phyloP scores from a whole-genome alignment of 805 yeast genomes.

The Myxozyma kluyveri region DNA sequence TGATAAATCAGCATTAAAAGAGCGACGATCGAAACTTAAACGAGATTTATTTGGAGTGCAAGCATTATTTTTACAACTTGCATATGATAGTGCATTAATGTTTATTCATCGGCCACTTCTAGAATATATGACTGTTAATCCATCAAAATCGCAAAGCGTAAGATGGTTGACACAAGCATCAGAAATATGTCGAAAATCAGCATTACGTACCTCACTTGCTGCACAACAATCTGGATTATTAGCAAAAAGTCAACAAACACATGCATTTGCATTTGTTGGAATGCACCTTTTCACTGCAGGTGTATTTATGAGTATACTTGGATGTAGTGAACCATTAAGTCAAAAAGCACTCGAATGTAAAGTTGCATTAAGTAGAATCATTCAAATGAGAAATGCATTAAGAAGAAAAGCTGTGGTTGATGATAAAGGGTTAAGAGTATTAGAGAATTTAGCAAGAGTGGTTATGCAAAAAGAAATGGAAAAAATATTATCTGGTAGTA shows the following conservation, averaged over 20 bases:
- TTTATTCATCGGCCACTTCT: slow-evolving; percentile 21
- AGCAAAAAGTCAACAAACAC: slow-evolving; percentile 10
- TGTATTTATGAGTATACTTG: slow-evolving; percentile 16
- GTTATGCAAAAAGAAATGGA: slow-evolving; percentile 25
- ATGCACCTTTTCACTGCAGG: slow-evolving; percentile 25
- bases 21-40: slow-evolving; percentile 7
- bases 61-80: slow-evolving; percentile 17
- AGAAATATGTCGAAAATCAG: slow-evolving; percentile 19
- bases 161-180: slow-evolving; percentile 13
- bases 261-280: slow-evolving; percentile 17
- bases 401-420: slow-evolving; percentile 1
- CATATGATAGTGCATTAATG: slow-evolving; percentile 21
- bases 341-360: slow-evolving; percentile 23
- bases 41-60: slow-evolving; percentile 12
- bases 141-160: neutral
- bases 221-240: slow-evolving; percentile 9
- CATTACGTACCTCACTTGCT: slow-evolving; percentile 17
- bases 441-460: slow-evolving; percentile 23
- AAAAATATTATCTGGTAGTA: slow-evolving; percentile 18
- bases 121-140: slow-evolving; percentile 2
- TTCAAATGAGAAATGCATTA: slow-evolving; percentile 22
- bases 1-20: neutral
- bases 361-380: slow-evolving; percentile 21
- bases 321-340: slow-evolving; percentile 24
- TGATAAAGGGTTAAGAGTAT: slow-evolving; percentile 11